phyloP scores from a whole-genome alignment of 2,329 filamentous ascomycete genomes.

The Bipolaris zeicola region DNA sequence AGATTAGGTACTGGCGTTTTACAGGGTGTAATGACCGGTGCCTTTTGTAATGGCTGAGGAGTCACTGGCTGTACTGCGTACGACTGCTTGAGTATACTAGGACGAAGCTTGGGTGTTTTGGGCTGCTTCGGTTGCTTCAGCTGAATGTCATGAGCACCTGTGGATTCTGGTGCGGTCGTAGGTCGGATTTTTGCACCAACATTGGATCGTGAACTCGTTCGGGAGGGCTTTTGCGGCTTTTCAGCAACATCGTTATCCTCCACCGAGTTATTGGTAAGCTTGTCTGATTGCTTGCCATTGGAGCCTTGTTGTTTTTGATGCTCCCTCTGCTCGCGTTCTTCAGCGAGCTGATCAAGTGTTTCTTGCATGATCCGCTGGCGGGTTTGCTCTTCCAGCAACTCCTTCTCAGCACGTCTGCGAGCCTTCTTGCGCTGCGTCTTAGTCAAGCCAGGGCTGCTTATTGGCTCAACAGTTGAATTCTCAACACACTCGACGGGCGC shows the following conservation, averaged over 20 bases:
- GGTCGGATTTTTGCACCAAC: constrained; percentile 38
- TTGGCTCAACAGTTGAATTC: constrained; percentile 2
- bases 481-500: constrained; percentile 1
- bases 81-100: constrained; percentile 15
- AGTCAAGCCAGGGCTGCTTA: constrained; percentile 15
- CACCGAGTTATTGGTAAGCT: background rate
- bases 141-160: constrained; percentile 4
- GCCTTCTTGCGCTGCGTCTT: constrained; percentile 37
- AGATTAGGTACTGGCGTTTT: constrained; percentile 3
- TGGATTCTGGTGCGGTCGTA: constrained; percentile 6
- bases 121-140: constrained; percentile 19
- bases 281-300: constrained; percentile 1
- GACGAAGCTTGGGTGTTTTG: constrained; percentile 19
- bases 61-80: constrained; percentile 14
- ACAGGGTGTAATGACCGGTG: background rate
- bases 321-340: constrained; percentile 12
- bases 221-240: constrained; percentile 9
- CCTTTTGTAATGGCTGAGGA: constrained; percentile 10
- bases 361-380: constrained; percentile 16
- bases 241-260: constrained; percentile 1
- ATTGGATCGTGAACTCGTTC: constrained; percentile 31
- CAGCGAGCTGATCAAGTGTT: constrained; percentile 8
- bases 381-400: constrained; percentile 17
- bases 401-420: constrained; percentile 33
- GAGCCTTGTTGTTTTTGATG: background rate